Evolutionary conservation across 495 filamentous ascomycete genomes (phyloP).

Genomic region (Penicillium simplicissimum): DNA sequence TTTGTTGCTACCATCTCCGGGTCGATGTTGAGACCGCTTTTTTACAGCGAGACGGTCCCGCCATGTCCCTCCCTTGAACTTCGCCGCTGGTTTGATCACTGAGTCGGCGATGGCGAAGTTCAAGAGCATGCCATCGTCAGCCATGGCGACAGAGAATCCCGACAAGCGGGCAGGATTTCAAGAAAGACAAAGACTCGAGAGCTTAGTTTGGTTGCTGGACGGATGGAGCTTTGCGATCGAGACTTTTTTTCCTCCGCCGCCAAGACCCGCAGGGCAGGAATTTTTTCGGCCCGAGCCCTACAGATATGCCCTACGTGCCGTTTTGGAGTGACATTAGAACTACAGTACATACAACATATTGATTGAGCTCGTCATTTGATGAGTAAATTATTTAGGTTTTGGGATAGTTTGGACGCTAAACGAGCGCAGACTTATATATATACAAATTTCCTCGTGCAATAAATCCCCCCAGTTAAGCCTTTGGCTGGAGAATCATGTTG

Average conservation of each 20-base stretch:
- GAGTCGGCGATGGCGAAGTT: constrained; percentile 80
- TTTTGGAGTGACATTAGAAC: constrained; percentile 17
- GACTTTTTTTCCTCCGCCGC: constrained; percentile 31
- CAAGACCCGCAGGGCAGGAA: constrained; percentile 32
- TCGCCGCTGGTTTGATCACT: constrained; percentile 57
- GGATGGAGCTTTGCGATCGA: constrained; percentile 23
- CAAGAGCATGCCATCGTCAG: constrained; percentile 91
- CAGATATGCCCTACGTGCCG: constrained; percentile 40
- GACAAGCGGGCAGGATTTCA: neutral
- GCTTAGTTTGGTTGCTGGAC: neutral
- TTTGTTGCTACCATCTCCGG: constrained; percentile 24
- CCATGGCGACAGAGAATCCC: constrained; percentile 56
- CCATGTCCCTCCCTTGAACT: constrained; percentile 89
- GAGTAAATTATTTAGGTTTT: constrained; percentile 7
- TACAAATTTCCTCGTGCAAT: neutral
- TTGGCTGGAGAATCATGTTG: constrained; percentile 75
- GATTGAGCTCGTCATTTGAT: neutral
- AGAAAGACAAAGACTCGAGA: neutral
- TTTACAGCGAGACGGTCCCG: constrained; percentile 81
- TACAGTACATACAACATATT: neutral
- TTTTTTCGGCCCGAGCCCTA: constrained; percentile 42
- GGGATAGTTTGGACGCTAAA: constrained; percentile 9
- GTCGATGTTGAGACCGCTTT: constrained; percentile 60
- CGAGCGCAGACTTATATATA: neutral
- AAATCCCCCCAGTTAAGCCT: neutral